Percentiles rank a stretch among this genome's conserved stretches.
phyloP scores from a whole-genome alignment of 2,329 filamentous ascomycete genomes.

The Fusarium sp. region DNA sequence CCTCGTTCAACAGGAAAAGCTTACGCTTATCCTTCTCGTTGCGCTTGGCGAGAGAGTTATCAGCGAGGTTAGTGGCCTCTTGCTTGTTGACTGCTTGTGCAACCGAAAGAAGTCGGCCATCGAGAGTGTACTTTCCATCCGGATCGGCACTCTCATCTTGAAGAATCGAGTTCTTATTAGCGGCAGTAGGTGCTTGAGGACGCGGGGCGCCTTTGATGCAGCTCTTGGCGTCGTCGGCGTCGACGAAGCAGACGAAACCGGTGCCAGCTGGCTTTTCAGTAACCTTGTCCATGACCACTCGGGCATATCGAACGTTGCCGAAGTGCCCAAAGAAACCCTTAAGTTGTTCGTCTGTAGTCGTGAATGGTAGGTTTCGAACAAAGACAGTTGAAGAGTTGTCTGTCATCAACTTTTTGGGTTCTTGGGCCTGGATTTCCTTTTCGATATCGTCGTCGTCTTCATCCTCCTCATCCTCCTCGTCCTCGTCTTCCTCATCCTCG shows the following conservation, averaged over 20 bases:
- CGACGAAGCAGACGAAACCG: constrained; percentile 94
- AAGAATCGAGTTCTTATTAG: constrained; percentile 81
- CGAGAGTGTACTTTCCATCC: constrained; percentile 87
- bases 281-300: constrained; percentile 87
- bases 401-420: constrained; percentile 42
- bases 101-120: constrained; percentile 87
- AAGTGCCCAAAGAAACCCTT: constrained; percentile 90
- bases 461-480: constrained; percentile 63
- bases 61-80: constrained; percentile 81
- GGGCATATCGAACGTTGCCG: constrained; percentile 88
- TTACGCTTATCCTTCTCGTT: constrained; percentile 88
- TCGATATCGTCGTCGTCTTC: constrained; percentile 59
- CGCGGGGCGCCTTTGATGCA: constrained; percentile 83
- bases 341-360: constrained; percentile 82
- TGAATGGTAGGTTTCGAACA: constrained; percentile 94
- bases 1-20: constrained; percentile 89
- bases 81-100: constrained; percentile 86
- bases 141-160: constrained; percentile 87
- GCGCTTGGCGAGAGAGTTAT: constrained; percentile 71
- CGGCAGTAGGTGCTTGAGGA: constrained; percentile 56
- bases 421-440: constrained; percentile 53
- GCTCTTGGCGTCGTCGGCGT: constrained; percentile 76
- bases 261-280: constrained; percentile 92
- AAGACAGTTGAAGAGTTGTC: constrained; percentile 85
- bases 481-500: constrained; percentile 65